Base-by-base conservation (phyloP, 805 yeast species). In the Candida maltosa region DNA sequence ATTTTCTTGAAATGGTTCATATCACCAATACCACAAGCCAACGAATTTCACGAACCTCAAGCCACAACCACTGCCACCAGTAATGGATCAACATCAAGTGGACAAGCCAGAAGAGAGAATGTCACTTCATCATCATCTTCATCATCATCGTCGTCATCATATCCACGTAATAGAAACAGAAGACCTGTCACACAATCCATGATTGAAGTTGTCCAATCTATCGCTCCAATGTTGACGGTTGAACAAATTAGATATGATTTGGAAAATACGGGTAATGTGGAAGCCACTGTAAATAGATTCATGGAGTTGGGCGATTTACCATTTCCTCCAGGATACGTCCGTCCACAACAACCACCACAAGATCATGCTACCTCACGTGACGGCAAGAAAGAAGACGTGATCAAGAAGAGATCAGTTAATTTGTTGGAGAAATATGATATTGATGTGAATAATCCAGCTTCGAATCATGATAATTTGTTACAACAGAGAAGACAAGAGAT, bases 141-240 rank as follows among this genome's bases (percentile, higher is more conserved):
- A 11, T 10, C 34, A 25, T 6, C 22, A 6, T 15, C 22, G 4
- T 11, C 32, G 3, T 16, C 10, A 12, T 24, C 33, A 17, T 26
- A 11, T 14, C 22, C 28, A 8, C 21, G 26, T 34, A 31, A 40
- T 37, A 35, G 48, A 45, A 23, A 35, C 38, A 26, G 71, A 31
- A 71, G 85, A 38, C 62, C 56, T 10, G 80, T 83, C 16, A 78
- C 82, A 3, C 67, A 65, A 4, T 76, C 75, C 38, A 91, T 91
- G 97, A 70, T 91, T 29, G 93, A 83, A 44, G 80, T 85, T 0
- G 96, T 91, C 2, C 84, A 79, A 47, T 78, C 87, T 27, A 68
- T 91, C 37, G 95, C 88, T 0, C 96, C 97, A 4, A 67, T 69
- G 15, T 62, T 86, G 21, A 69, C 84, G 1, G 71, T 61, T 4